Evolutionary conservation across 768 basidiomycete species (phyloP).

Genomic region (Rhodotorula graminis): DNA sequence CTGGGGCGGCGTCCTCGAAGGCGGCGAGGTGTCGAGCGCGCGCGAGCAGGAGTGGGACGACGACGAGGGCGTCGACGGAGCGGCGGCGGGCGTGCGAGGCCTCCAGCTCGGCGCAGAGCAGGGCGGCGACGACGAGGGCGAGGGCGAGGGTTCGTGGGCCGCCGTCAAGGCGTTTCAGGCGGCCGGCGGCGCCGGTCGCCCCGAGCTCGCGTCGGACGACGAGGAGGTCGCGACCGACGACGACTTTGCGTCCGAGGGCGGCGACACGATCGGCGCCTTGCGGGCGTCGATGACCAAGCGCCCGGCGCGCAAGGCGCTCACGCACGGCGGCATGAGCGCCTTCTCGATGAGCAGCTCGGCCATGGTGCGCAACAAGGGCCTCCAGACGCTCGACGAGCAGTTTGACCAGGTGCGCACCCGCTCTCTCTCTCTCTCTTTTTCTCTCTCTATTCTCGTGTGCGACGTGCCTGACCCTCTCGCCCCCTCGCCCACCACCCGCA

Average conservation of each 20-base stretch:
- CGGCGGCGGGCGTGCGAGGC: conserved; percentile 45
- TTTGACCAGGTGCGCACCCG: conserved; percentile 87
- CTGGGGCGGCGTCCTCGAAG: conserved; percentile 40
- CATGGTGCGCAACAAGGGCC: conserved; percentile 84
- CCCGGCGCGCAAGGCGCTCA: conserved; percentile 59
- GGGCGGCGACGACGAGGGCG: conserved; percentile 41
- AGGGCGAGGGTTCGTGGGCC: conserved; percentile 1
- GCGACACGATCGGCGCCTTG: conserved; percentile 73
- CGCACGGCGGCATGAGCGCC: conserved; percentile 57
- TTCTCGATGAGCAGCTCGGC: conserved; percentile 97
- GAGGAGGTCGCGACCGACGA: conserved; percentile 26
- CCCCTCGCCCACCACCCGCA: conserved; percentile 43
- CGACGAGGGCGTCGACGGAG: background rate
- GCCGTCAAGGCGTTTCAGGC: conserved; percentile 36
- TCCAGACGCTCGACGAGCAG: conserved; percentile 81
- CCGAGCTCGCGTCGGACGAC: conserved; percentile 1
- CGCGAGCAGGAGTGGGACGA: conserved; percentile 46
- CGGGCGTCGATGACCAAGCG: conserved; percentile 61
- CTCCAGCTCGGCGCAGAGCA: conserved; percentile 53
- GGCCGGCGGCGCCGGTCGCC: background rate
- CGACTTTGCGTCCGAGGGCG: conserved; percentile 57
- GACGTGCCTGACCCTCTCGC: too few relatives aligned
- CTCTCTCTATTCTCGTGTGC: background rate
- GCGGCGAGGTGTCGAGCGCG: conserved; percentile 52
- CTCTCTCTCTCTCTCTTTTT: too few relatives aligned